Evolutionary conservation across 192 early-diverging fungal species (phyloP), one percentile per base, ranked within the genome.

Genomic region (Bifiguratus adelaidae): DNA sequence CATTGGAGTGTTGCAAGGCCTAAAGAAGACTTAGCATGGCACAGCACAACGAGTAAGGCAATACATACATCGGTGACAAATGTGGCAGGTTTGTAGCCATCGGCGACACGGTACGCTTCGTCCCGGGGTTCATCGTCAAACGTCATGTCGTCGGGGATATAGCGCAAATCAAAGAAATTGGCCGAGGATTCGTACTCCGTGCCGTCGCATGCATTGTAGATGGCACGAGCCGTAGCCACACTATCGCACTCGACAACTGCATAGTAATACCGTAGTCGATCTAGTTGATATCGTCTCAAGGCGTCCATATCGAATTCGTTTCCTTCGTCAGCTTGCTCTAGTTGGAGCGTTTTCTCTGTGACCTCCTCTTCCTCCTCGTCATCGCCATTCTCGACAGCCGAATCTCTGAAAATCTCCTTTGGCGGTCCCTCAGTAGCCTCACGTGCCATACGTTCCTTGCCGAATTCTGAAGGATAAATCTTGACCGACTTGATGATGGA

Each of bases 161-260:
- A 98, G 18, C 92, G 77, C 54, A 98, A 58, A 61, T 98, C 92
- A 53, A 98, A 89, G 47, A 91, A 85, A 67, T 94, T 96, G 29
- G 89, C 80, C 24, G 79, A 85, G 27, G 71, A 72, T 58, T 98
- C 95, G 48, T 81, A 95, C 64, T 98, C 95, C 12, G 85, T 69
- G 7, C 90, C 91, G 61, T 98, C 95, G 55, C 92, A 95, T 30
- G 74, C 61, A 13, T 76, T 55, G 46, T 82, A 88, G 30, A 98
- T 87, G 4, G 76, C 66, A 46, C 69, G 65, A 19, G 95, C 90
- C 1, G 91, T 96, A 38, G 68, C 71, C 1, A 90, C 67, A 24
- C 76, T 76, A 66, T 95, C 91, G 52, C 88, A 95, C 52, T 93
- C 92, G 16, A 91, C 74, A n/a, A 98, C 82, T 0, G 89, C 93